A percentile compares a stretch with the other conserved stretches of the same genome.
Evolutionary conservation across 1,139 yeast genomes (phyloP).

Genomic region (Zygosaccharomyces pseudobailii): DNA sequence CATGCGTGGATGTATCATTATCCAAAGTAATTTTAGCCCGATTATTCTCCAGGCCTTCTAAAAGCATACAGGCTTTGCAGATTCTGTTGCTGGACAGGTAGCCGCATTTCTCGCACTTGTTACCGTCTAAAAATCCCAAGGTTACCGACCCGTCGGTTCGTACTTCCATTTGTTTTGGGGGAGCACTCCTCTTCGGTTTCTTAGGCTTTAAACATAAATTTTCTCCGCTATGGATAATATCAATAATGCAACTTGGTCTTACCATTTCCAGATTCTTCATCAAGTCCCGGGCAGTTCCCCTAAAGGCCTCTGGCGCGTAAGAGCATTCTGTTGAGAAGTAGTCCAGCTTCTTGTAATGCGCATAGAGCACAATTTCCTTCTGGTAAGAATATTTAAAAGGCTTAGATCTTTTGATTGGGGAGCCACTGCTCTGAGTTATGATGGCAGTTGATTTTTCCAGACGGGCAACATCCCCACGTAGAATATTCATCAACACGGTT

Average conservation of each 20-base stretch:
- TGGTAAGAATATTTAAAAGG: conserved; percentile 96
- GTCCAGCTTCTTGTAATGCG: conserved; percentile 91
- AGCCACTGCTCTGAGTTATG: conserved; percentile 72
- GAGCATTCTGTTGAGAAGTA: conserved; percentile 97
- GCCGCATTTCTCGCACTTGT: conserved; percentile 84
- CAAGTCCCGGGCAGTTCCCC: conserved; percentile 94
- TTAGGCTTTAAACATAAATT: conserved; percentile 64
- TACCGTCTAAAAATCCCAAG: conserved; percentile 51
- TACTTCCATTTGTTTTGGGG: conserved; percentile 44
- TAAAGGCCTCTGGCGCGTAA: conserved; percentile 96
- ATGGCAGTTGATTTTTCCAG: conserved; percentile 87
- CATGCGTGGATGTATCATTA: conserved; percentile 46
- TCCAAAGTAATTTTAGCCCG: conserved; percentile 59
- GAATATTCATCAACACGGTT: conserved; percentile 88
- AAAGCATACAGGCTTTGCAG: conserved; percentile 88
- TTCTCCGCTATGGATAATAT: conserved; percentile 92
- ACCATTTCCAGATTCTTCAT: conserved; percentile 86
- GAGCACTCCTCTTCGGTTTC: conserved; percentile 31
- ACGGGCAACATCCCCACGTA: conserved; percentile 95
- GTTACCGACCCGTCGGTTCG: conserved; percentile 59
- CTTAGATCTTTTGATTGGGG: conserved; percentile 84
- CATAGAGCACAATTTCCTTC: conserved; percentile 94
- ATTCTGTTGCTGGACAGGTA: conserved; percentile 81
- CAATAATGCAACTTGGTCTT: conserved; percentile 90
- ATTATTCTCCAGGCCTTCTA: conserved; percentile 77